phyloP scores from a whole-genome alignment of 2,329 filamentous ascomycete genomes.

The Beauveria asiatica region DNA sequence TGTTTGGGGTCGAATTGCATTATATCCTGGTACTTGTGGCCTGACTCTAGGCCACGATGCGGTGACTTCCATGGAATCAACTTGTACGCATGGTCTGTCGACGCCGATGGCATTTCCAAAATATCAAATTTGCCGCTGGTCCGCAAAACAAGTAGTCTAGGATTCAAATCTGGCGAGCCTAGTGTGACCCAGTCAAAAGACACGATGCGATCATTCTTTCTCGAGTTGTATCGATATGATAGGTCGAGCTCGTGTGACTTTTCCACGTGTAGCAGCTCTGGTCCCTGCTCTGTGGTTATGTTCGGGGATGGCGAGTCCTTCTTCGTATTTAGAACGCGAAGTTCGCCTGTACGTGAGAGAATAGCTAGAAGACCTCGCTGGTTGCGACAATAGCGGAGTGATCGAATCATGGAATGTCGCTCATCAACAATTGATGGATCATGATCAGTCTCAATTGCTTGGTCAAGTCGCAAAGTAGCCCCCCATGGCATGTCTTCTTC shows the following conservation, averaged over 20 bases:
- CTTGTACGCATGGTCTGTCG: conserved; percentile 50
- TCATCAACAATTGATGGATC: conserved; percentile 42
- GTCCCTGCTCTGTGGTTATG: conserved; percentile 36
- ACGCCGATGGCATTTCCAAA: conserved; percentile 50
- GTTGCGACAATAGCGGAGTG: conserved; percentile 55
- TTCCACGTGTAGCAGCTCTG: conserved; percentile 50
- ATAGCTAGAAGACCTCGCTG: conserved; percentile 53
- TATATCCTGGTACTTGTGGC: conserved; percentile 41
- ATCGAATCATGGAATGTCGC: conserved; percentile 53
- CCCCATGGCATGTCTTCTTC: conserved; percentile 56
- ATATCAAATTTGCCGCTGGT: conserved; percentile 55
- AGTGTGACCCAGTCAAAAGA: conserved; percentile 62
- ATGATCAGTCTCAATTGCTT: conserved; percentile 46
- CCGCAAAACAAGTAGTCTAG: conserved; percentile 50
- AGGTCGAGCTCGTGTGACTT: conserved; percentile 56
- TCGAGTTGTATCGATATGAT: conserved; percentile 41
- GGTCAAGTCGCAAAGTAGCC: conserved; percentile 48
- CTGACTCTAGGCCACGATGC: conserved; percentile 47
- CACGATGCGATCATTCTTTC: conserved; percentile 52
- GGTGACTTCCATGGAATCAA: conserved; percentile 53
- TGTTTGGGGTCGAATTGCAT: conserved; percentile 52
- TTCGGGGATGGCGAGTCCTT: conserved; percentile 39
- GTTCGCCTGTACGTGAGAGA: conserved; percentile 53
- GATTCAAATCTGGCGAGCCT: conserved; percentile 44
- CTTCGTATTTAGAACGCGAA: conserved; percentile 51